A percentile compares a stretch with the other conserved stretches of the same genome.
Conservation (phyloP, 345 rosid species). For the Camelina laxa region DNA sequence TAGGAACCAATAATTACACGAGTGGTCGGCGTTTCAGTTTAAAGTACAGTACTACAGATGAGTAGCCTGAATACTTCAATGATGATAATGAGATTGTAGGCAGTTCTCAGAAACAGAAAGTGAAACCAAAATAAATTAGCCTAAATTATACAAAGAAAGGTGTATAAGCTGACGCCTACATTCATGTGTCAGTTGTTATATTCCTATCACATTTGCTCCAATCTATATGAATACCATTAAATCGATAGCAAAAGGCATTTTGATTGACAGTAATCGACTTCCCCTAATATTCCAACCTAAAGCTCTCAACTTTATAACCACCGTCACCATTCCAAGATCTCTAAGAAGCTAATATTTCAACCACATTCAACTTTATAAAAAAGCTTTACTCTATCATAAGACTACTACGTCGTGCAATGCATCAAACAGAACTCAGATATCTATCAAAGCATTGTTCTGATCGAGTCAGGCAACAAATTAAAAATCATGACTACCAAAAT, state of each 20-base stretch:
- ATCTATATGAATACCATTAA: background rate
- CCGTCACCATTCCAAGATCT: background rate
- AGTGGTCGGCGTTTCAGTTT: background rate
- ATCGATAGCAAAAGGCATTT: background rate
- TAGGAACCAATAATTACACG: background rate
- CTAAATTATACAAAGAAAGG: background rate
- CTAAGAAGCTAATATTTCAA: conserved; percentile 23
- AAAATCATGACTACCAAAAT: background rate
- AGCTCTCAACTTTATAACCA: conserved; percentile 1
- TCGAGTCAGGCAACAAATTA: background rate
- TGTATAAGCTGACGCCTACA: background rate
- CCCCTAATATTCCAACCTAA: conserved; percentile 16
- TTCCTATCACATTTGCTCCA: conserved; percentile 5
- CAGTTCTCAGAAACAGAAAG: conserved; percentile 4
- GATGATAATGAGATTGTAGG: background rate
- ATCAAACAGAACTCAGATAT: background rate
- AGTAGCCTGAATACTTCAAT: background rate
- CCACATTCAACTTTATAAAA: background rate
- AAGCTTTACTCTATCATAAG: background rate
- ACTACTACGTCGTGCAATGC: background rate
- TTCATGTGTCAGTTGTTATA: too few relatives aligned
- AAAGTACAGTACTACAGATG: background rate
- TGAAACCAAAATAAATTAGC: conserved; percentile 8
- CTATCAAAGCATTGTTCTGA: background rate
- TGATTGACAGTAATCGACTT: background rate